Evolutionary conservation across 805 yeast genomes (phyloP).

Genomic region (Ogataea philodendri): DNA sequence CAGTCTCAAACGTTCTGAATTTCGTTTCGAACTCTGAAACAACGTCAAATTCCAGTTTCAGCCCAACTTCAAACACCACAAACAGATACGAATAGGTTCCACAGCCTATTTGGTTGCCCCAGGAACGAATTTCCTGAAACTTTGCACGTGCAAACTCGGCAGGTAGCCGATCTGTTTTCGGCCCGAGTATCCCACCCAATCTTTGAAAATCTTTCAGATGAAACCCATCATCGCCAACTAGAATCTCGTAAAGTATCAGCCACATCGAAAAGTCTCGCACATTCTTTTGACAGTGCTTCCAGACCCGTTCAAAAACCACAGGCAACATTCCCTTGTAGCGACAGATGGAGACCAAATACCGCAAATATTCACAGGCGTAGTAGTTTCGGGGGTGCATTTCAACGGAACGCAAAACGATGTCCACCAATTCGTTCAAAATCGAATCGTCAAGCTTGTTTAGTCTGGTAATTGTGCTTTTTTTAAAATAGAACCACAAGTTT

Average conservation of each 20-base stretch:
- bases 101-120: constrained; percentile 13
- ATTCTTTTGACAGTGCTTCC: constrained; percentile 14
- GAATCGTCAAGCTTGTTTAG: background rate
- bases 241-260: constrained; percentile 18
- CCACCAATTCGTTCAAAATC: constrained; percentile 5
- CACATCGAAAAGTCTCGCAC: constrained; percentile 26
- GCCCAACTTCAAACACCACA: constrained; percentile 3
- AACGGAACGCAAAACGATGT: constrained; percentile 35
- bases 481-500: constrained; percentile 32
- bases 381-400: constrained; percentile 45
- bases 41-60: constrained; percentile 3
- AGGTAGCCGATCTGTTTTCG: background rate
- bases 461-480: constrained; percentile 11
- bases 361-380: constrained; percentile 44
- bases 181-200: constrained; percentile 1
- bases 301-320: constrained; percentile 1
- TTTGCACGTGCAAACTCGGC: background rate
- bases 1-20: constrained; percentile 11
- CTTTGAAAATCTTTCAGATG: constrained; percentile 12
- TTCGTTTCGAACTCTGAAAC: constrained; percentile 2
- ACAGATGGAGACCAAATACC: constrained; percentile 17
- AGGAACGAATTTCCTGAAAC: constrained; percentile 10
- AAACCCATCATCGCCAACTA: constrained; percentile 13
- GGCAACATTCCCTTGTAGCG: constrained; percentile 4
- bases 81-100: constrained; percentile 11